Evolutionary conservation across 208 protist genomes (phyloP).

Genomic region (Acanthamoeba royreba): DNA sequence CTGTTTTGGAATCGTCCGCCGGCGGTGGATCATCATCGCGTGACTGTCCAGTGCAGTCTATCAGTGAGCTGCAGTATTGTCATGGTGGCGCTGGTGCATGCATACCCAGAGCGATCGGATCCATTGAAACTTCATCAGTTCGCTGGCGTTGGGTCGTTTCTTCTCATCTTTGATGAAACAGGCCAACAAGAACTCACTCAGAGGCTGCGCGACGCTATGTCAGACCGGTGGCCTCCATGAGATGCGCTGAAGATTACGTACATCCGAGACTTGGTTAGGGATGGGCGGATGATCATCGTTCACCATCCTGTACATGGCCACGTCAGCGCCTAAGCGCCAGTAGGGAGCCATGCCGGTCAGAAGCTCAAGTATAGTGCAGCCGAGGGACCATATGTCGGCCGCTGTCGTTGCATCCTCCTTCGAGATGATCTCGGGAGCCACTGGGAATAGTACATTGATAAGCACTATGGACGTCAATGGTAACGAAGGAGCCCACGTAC

Average conservation of each 20-base stretch:
- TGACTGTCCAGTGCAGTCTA: background rate
- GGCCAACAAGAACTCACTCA: constrained; percentile 77
- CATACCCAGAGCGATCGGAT: constrained; percentile 7
- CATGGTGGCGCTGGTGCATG: background rate
- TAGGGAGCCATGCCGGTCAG: constrained; percentile 87
- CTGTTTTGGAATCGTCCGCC: background rate
- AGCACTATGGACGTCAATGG: background rate
- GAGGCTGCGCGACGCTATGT: background rate
- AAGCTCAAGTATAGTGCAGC: constrained; percentile 90
- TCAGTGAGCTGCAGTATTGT: background rate
- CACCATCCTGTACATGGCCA: constrained; percentile 86
- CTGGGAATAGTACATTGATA: background rate
- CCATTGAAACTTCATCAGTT: constrained; percentile 76
- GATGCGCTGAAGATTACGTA: background rate
- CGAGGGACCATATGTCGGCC: constrained; percentile 71
- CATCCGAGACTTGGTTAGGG: background rate
- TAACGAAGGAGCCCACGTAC: constrained; percentile 48
- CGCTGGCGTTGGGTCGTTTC: constrained; percentile 66
- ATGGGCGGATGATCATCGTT: constrained; percentile 69
- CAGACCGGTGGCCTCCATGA: background rate
- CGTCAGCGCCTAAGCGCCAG: constrained; percentile 83
- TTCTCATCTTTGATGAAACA: constrained; percentile 83
- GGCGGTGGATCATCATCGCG: background rate
- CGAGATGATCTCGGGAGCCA: constrained; percentile 81
- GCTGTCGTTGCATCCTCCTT: background rate